A percentile compares a stretch with the other conserved stretches of the same genome.
Evolutionary conservation across 768 basidiomycete genomes (phyloP).

Genomic region (Obba rivulosa): DNA sequence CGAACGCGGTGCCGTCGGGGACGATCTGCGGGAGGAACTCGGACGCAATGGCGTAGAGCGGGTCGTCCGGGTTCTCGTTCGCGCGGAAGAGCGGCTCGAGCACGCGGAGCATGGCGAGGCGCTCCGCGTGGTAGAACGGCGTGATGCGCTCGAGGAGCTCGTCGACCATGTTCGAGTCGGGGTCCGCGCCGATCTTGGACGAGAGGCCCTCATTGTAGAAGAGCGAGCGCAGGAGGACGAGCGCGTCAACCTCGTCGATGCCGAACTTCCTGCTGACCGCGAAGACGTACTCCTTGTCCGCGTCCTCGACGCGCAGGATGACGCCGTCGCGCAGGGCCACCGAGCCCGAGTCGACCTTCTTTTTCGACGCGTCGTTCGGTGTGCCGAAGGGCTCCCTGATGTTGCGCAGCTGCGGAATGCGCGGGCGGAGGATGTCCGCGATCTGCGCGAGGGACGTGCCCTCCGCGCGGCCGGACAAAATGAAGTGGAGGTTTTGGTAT

Average conservation of each 20-base stretch:
- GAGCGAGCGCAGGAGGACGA: constrained; percentile 70
- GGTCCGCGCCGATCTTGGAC: constrained; percentile 36
- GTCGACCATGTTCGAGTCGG: constrained; percentile 37
- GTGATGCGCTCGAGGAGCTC: constrained; percentile 69
- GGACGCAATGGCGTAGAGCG: constrained; percentile 47
- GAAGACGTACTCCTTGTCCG: constrained; percentile 63
- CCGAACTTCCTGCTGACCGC: constrained; percentile 69
- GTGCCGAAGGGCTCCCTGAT: constrained; percentile 62
- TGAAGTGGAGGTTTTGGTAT: constrained; percentile 56
- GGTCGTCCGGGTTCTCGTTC: constrained; percentile 50
- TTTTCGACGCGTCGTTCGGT: constrained; percentile 63
- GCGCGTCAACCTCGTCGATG: constrained; percentile 78
- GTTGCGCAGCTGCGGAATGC: constrained; percentile 50
- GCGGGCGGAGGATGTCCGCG: constrained; percentile 51
- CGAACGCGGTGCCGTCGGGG: constrained; percentile 61
- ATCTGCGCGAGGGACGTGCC: constrained; percentile 54
- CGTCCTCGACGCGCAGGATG: constrained; percentile 55
- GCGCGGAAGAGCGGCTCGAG: constrained; percentile 75
- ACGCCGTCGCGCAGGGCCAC: constrained; percentile 67
- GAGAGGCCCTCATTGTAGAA: constrained; percentile 74
- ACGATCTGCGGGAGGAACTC: constrained; percentile 55
- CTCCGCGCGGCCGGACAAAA: constrained; percentile 55
- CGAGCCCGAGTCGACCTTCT: constrained; percentile 59
- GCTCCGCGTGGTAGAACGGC: constrained; percentile 79
- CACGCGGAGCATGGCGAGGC: constrained; percentile 61